phyloP scores from a whole-genome alignment of 129 eudicot species.

The Logfia minima region DNA sequence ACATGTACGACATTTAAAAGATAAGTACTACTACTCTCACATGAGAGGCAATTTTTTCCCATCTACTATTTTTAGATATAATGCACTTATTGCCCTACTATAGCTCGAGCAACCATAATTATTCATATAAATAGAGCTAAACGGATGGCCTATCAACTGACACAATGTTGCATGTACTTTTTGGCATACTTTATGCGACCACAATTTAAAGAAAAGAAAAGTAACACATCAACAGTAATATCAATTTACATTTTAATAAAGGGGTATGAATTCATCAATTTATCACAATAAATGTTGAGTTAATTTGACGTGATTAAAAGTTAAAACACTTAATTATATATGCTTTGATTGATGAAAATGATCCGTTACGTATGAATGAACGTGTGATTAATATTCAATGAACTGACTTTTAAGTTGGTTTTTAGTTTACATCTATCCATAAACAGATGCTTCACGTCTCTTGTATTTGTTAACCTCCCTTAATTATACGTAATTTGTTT shows the following conservation, averaged over 20 bases:
- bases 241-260: not conserved
- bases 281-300: not conserved
- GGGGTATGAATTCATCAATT: not conserved
- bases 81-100: not conserved
- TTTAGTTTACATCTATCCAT: constrained; percentile 6
- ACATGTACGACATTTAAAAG: too few relatives aligned
- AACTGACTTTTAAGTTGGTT: constrained; percentile 12
- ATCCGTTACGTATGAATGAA: not conserved
- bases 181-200: not conserved
- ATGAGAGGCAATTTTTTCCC: not conserved
- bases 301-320: not conserved
- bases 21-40: not conserved
- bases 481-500: constrained; percentile 14
- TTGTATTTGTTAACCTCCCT: not conserved
- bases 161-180: not conserved
- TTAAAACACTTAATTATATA: not conserved
- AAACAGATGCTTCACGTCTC: constrained; percentile 6
- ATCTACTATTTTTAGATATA: not conserved
- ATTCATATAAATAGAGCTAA: not conserved
- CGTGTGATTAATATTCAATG: not conserved
- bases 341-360: not conserved
- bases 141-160: constrained; percentile 9
- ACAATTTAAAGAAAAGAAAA: too few relatives aligned
- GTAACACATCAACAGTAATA: not conserved
- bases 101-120: not conserved